Evolutionary conservation across 169 alveolate species (phyloP).

Genomic region (Perkinsus marinus): DNA sequence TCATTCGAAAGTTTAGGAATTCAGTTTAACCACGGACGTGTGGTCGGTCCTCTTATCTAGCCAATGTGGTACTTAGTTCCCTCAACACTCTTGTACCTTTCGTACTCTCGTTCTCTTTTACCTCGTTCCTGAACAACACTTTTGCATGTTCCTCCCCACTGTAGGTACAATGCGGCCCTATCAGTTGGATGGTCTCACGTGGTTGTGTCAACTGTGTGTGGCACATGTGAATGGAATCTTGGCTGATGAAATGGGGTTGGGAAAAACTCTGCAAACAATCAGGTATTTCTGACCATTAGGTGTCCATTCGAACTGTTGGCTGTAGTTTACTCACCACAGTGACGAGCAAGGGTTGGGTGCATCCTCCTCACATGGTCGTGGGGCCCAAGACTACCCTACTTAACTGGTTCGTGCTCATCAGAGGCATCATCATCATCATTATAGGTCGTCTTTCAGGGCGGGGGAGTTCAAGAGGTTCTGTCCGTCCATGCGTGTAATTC

Average conservation of each 20-base stretch:
- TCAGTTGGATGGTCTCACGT: slow-evolving; percentile 27
- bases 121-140: neutral
- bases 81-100: no score
- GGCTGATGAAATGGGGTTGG: slow-evolving; percentile 98
- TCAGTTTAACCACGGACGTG: no score
- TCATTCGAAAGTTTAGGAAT: no score
- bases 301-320: neutral
- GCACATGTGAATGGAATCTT: slow-evolving; percentile 50
- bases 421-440: neutral
- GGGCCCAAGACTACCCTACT: slow-evolving; percentile 91
- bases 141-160: no score
- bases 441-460: slow-evolving; percentile 15
- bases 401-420: slow-evolving; percentile 64
- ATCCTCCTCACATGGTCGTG: slow-evolving; percentile 75
- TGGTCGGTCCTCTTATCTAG: no score
- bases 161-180: slow-evolving; percentile 23
- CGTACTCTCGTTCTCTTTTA: no score
- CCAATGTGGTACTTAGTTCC: no score
- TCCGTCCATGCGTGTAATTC: slow-evolving; percentile 79
- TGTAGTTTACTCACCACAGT: neutral
- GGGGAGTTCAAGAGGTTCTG: slow-evolving; percentile 85
- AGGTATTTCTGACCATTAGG: neutral
- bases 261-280: slow-evolving; percentile 83
- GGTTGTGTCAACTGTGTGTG: slow-evolving; percentile 11
- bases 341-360: neutral